Base-by-base conservation (phyloP, 1,139 yeast genomes). In the Lodderomyces margitis region DNA sequence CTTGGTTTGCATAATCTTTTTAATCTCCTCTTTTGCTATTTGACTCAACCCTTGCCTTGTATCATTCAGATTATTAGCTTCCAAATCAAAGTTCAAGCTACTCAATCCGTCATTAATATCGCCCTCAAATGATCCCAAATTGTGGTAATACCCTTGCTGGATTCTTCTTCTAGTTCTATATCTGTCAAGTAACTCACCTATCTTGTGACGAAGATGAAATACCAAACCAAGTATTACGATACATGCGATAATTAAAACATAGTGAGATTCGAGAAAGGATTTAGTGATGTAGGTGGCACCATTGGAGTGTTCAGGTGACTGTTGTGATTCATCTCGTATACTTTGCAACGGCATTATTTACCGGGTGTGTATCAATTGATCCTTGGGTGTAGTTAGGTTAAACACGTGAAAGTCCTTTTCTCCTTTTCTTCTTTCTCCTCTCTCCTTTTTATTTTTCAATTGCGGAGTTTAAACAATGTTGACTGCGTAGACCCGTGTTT, bases 71-170 rank as follows among this genome's bases (percentile, higher is more conserved):
- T 83, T 81, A 37, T 73, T 69, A 11, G 65, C 51, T 5, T 55
- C 54, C 23, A 86, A 58, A 56, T 83, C 78, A 54, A 87, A 87
- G 30, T 66, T 75, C 33, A 62, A 66, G 14, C 94, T 85, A 31
- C 71, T 66, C 30, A 87, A 62, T 0, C 95, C 95, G n/a, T 68
- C 66, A 40, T 80, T 87, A 19, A 80, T 54, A 57, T 87, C 95
- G 11, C 69, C 69, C 34, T 66, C 64, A 56, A 85, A 85, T 1
- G 81, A 66, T 3, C 27, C 38, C 5, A 60, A 37, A 9, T 45
- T 40, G n/a, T 45, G 41, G 39, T 60, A 59, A 35, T 40, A 40
- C 2, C 49, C 50, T 15, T 30, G 35, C 19, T 57, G 41, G 36
- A 52, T 38, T 46, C 68, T 49, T 36, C 58, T 42, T 40, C 57